Percentiles rank a stretch among this genome's conserved stretches.
These are phyloP conservation scores for Ogataea sp. DNA, from an alignment of 805 yeast genomes.

Conservation along the genomic window DNA sequence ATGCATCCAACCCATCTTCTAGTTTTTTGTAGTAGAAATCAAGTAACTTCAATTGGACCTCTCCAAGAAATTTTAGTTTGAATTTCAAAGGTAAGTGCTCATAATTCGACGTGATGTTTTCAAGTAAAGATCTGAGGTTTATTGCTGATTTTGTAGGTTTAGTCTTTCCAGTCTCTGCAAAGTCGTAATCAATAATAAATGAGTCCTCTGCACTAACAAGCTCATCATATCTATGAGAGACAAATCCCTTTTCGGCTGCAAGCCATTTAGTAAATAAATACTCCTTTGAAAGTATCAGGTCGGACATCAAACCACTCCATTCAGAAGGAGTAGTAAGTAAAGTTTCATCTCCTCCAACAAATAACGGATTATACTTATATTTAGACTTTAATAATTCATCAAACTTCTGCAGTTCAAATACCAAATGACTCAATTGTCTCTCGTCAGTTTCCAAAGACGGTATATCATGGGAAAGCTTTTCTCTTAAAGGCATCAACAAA, in stretches of 20 bases:
- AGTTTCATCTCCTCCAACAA: conserved; percentile 2
- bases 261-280: conserved; percentile 40
- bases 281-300: conserved; percentile 19
- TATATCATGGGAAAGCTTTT: conserved; percentile 29
- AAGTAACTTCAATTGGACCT: conserved; percentile 49
- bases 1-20: conserved; percentile 31
- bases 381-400: conserved; percentile 39
- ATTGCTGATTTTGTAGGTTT: conserved; percentile 60
- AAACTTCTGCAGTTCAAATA: conserved; percentile 49
- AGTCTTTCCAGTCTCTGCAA: conserved; percentile 30
- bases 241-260: conserved; percentile 41
- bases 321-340: conserved; percentile 12
- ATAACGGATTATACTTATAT: conserved; percentile 35
- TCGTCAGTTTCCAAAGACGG: conserved; percentile 26
- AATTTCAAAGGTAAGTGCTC: conserved; percentile 41
- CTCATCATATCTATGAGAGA: conserved; percentile 42
- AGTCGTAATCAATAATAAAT: conserved; percentile 52
- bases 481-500: conserved; percentile 36
- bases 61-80: conserved; percentile 47
- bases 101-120: conserved; percentile 48
- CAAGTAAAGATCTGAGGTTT: conserved; percentile 47
- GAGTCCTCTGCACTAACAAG: conserved; percentile 41
- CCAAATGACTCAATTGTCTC: conserved; percentile 46
- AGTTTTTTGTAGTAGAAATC: conserved; percentile 42
- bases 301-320: conserved; percentile 21